Percentiles rank a stretch among this genome's conserved stretches.
These are phyloP conservation scores for Tilletiaria anomala DNA, from an alignment of 1,284 basidiomycete species.

Conservation along the genomic window DNA sequence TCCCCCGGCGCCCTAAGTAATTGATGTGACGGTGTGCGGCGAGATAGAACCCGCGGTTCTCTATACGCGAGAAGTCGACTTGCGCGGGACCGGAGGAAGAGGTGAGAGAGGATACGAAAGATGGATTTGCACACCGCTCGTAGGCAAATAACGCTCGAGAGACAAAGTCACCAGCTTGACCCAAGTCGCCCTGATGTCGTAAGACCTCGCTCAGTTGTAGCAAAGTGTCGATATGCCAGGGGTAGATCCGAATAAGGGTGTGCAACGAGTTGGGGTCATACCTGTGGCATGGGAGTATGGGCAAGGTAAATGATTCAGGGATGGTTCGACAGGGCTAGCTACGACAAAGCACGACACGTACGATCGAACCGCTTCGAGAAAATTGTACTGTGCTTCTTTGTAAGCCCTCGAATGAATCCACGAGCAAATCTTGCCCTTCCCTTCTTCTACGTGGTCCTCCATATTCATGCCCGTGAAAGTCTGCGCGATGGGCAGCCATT, in stretches of 20 bases:
- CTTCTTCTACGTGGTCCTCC: conserved; percentile 16
- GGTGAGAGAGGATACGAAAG: conserved; percentile 24
- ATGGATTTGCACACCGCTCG: conserved; percentile 26
- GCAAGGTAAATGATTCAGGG: neutral
- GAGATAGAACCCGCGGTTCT: conserved; percentile 33
- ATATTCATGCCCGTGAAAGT: conserved; percentile 33
- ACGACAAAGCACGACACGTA: neutral
- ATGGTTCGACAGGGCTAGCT: neutral
- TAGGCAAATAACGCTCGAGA: conserved; percentile 32
- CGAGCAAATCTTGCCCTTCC: conserved; percentile 15
- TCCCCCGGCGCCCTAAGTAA: conserved; percentile 28
- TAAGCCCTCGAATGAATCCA: conserved; percentile 33
- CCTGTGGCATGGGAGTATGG: no score
- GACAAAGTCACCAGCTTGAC: conserved; percentile 33
- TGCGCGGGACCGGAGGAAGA: conserved; percentile 21
- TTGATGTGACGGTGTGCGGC: conserved; percentile 32
- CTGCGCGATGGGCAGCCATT: conserved; percentile 32
- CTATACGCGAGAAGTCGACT: conserved; percentile 29
- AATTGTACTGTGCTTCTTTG: conserved; percentile 31
- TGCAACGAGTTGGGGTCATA: conserved; percentile 29
- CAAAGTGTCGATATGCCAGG: conserved; percentile 37
- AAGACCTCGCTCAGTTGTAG: conserved; percentile 32
- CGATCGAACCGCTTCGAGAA: conserved; percentile 32
- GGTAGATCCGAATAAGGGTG: conserved; percentile 27
- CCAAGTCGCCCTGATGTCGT: conserved; percentile 35